Evolutionary conservation across 176 grass and related monocot species (phyloP).

Genomic region (Triticum timopheevii): DNA sequence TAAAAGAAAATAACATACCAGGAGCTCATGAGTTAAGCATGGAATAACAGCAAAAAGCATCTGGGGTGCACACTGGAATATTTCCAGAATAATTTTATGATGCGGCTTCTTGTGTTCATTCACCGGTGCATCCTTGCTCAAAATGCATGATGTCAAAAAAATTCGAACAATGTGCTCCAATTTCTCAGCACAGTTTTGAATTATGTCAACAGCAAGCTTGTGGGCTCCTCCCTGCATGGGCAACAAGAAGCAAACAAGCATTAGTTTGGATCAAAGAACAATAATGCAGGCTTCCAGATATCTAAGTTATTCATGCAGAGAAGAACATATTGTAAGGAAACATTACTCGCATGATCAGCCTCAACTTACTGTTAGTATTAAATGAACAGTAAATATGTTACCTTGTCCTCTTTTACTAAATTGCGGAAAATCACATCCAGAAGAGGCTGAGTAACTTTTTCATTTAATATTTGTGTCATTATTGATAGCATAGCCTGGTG

Average conservation of each 20-base stretch:
- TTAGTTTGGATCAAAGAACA: slow-evolving; percentile 32
- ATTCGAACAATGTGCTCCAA: slow-evolving; percentile 61
- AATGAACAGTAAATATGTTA: slow-evolving; percentile 31
- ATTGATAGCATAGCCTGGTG: slow-evolving; percentile 79
- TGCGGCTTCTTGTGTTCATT: slow-evolving; percentile 54
- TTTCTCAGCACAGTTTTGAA: slow-evolving; percentile 60
- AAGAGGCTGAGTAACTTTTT: slow-evolving; percentile 77
- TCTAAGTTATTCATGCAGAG: not conserved
- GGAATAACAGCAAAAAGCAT: slow-evolving; percentile 85
- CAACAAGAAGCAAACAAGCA: slow-evolving; percentile 31
- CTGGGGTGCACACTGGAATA: slow-evolving; percentile 75
- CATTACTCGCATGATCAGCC: slow-evolving; percentile 2
- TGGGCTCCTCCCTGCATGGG: slow-evolving; percentile 64
- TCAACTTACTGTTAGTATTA: slow-evolving; percentile 16
- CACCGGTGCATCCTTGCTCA: slow-evolving; percentile 45
- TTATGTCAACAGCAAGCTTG: slow-evolving; percentile 66
- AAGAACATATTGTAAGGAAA: slow-evolving; percentile 30
- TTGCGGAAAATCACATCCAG: slow-evolving; percentile 78
- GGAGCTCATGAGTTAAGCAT: slow-evolving; percentile 75
- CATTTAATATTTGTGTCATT: slow-evolving; percentile 77
- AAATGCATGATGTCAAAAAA: slow-evolving; percentile 70
- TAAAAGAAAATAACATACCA: slow-evolving; percentile 48
- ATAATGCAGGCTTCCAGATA: slow-evolving; percentile 16
- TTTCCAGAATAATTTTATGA: slow-evolving; percentile 86
- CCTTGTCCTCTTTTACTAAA: slow-evolving; percentile 88